Percentiles rank a stretch among this genome's conserved stretches.
phyloP scores from a whole-genome alignment of 768 basidiomycete species.

The Suillus discolor region DNA sequence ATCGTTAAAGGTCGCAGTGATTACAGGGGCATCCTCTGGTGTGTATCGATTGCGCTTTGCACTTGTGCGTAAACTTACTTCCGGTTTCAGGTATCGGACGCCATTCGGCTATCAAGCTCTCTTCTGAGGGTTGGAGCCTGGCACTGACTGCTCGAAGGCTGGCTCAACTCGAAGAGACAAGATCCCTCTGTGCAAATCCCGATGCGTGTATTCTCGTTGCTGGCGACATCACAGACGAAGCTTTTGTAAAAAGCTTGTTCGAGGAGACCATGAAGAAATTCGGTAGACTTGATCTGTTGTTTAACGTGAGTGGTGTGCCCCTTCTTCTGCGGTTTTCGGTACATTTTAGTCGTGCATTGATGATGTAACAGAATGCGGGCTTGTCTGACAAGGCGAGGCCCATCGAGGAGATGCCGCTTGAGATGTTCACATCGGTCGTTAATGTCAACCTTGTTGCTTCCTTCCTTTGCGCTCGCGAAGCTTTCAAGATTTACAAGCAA shows the following conservation, averaged over 20 bases:
- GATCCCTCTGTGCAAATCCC: conserved; percentile 39
- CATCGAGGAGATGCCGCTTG: conserved; percentile 63
- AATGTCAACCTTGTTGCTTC: conserved; percentile 73
- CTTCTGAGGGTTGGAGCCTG: conserved; percentile 68
- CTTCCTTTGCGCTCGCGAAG: conserved; percentile 79
- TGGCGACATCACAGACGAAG: conserved; percentile 70
- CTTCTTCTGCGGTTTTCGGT: not conserved
- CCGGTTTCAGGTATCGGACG: conserved; percentile 59
- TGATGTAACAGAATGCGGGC: conserved; percentile 69
- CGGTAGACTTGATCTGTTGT: conserved; percentile 75
- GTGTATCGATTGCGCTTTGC: conserved; percentile 5
- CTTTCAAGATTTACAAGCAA: conserved; percentile 69
- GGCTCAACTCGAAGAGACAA: conserved; percentile 61
- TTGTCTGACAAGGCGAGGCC: conserved; percentile 48
- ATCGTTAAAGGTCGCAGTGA: conserved; percentile 67
- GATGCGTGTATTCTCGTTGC: conserved; percentile 45
- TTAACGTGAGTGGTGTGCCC: conserved; percentile 58
- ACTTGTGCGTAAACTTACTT: not conserved
- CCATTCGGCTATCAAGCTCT: conserved; percentile 66
- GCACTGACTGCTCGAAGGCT: conserved; percentile 65
- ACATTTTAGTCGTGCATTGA: not conserved
- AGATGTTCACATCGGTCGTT: conserved; percentile 63
- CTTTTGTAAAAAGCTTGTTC: conserved; percentile 65
- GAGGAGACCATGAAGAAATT: conserved; percentile 51
- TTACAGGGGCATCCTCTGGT: conserved; percentile 88